Conservation (phyloP, 2,329 filamentous ascomycete species). For the Penicillium sp. region DNA sequence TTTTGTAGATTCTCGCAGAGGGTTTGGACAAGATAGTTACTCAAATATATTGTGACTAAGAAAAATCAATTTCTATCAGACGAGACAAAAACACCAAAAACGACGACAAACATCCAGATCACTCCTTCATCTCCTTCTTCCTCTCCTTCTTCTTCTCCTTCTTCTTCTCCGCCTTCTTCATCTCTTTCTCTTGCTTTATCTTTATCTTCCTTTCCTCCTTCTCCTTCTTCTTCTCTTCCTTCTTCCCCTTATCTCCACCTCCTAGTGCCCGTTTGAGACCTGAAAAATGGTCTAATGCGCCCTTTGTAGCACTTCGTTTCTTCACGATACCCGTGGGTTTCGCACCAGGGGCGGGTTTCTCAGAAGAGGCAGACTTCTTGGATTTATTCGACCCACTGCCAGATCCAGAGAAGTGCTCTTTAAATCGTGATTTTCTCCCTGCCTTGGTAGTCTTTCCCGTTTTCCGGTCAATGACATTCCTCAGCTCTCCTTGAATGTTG, state of each 20-base stretch:
- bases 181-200: not conserved
- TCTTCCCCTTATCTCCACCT: not conserved
- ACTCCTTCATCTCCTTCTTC: not conserved
- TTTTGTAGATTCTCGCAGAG: not conserved
- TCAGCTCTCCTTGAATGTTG: not conserved
- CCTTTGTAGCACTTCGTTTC: not conserved
- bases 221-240: not conserved
- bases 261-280: not conserved
- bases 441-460: not conserved
- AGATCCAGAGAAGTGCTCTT: not conserved
- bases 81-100: too few relatives aligned
- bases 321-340: not conserved
- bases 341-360: not conserved
- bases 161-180: too few relatives aligned
- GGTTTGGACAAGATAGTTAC: not conserved
- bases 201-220: not conserved
- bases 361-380: not conserved
- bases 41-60: too few relatives aligned
- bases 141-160: too few relatives aligned
- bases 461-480: not conserved
- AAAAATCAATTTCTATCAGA: too few relatives aligned
- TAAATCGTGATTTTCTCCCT: not conserved
- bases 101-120: too few relatives aligned
- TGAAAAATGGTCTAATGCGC: not conserved
- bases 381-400: not conserved